These are phyloP conservation scores for Cudoniella acicularis DNA, from an alignment of 495 filamentous ascomycete genomes.

Conservation along the genomic window DNA sequence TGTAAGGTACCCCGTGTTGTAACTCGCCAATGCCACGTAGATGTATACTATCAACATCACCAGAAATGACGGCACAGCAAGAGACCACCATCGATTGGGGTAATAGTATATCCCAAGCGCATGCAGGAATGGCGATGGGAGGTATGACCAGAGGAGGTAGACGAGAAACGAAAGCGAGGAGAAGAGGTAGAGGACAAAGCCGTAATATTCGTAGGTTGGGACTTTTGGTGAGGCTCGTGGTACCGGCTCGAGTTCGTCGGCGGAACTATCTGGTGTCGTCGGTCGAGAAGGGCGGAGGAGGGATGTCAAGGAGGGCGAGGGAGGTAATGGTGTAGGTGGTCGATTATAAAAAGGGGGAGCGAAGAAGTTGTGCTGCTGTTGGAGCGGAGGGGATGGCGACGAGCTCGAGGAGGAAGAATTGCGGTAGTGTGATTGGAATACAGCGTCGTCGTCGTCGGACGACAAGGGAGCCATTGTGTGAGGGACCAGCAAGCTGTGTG, in stretches of 20 bases:
- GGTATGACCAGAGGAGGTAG: conserved; percentile 91
- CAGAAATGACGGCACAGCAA: conserved; percentile 85
- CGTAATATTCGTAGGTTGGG: conserved; percentile 98
- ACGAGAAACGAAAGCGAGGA: conserved; percentile 76
- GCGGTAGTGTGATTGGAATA: conserved; percentile 35
- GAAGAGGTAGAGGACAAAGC: conserved; percentile 91
- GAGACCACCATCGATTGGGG: conserved; percentile 93
- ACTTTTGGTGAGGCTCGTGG: conserved; percentile 88
- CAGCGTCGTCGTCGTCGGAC: conserved; percentile 34
- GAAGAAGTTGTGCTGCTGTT: conserved; percentile 51
- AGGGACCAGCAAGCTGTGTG: too few relatives aligned
- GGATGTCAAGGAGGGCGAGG: conserved; percentile 91
- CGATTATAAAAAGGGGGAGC: conserved; percentile 87
- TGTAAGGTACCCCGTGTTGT: conserved; percentile 87
- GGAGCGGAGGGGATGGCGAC: conserved; percentile 24
- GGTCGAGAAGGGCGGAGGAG: conserved; percentile 88
- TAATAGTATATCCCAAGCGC: conserved; percentile 95
- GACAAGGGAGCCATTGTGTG: conserved; percentile 42
- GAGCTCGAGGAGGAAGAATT: conserved; percentile 26
- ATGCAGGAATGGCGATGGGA: conserved; percentile 87
- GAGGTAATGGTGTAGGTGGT: conserved; percentile 84
- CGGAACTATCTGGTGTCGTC: conserved; percentile 86
- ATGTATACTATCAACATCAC: conserved; percentile 89
- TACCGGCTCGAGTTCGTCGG: conserved; percentile 76
- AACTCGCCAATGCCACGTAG: conserved; percentile 86